Percentiles rank a stretch among this genome's conserved stretches.
These are phyloP conservation scores for Dispira parvispora DNA, from an alignment of 192 early-diverging fungal genomes.

Conservation along the genomic window DNA sequence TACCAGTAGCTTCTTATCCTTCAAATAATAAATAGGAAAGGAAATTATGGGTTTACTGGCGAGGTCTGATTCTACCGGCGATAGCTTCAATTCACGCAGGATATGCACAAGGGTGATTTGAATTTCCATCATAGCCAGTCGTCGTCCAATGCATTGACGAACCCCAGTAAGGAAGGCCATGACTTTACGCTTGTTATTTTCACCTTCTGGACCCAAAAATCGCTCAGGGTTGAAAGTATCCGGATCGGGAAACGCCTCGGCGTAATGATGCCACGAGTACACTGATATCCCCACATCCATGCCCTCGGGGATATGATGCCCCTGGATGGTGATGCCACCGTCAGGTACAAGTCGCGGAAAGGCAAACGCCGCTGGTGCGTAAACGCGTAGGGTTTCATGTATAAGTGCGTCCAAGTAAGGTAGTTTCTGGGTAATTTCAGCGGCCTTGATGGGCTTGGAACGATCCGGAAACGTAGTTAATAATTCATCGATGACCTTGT, in stretches of 20 bases:
- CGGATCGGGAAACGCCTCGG: not conserved
- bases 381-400: slow-evolving; percentile 23
- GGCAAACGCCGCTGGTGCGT: slow-evolving; percentile 22
- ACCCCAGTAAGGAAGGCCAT: slow-evolving; percentile 20
- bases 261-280: not conserved
- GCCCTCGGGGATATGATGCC: not conserved
- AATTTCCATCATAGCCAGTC: slow-evolving; percentile 21
- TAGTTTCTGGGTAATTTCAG: slow-evolving; percentile 2
- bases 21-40: not conserved
- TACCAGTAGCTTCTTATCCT: not conserved
- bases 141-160: slow-evolving; percentile 22
- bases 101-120: slow-evolving; percentile 23
- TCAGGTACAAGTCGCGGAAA: slow-evolving; percentile 19
- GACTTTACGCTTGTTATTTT: slow-evolving; percentile 10
- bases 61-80: slow-evolving; percentile 8
- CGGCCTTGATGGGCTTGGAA: not conserved
- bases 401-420: slow-evolving; percentile 23
- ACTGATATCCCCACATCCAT: not conserved
- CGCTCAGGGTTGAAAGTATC: slow-evolving; percentile 18
- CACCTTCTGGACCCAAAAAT: slow-evolving; percentile 17
- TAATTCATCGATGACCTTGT: slow-evolving; percentile 16
- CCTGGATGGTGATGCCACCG: slow-evolving; percentile 10
- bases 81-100: slow-evolving; percentile 18
- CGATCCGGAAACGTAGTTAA: slow-evolving; percentile 15
- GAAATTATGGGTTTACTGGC: not conserved